These are phyloP conservation scores for Arthrocladium fulminans DNA, from an alignment of 2,329 filamentous ascomycete genomes.

Conservation along the genomic window DNA sequence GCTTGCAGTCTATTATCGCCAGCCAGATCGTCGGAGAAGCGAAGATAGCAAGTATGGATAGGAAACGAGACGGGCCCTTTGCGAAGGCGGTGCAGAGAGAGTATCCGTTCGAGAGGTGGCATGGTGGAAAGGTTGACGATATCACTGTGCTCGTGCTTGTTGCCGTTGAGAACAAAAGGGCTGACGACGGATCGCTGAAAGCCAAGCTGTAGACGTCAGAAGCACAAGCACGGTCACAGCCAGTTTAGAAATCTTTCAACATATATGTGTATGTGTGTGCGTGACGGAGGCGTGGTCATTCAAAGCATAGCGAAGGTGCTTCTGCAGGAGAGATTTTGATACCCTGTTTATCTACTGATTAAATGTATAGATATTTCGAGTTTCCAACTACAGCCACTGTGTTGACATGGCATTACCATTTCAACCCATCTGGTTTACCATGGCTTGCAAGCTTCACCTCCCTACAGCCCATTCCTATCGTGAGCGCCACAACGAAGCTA, in stretches of 20 bases:
- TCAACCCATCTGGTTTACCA: too few species aligned
- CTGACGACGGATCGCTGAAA: slow-evolving; percentile 11
- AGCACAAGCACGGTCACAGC: neutral
- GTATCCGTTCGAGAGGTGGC: slow-evolving; percentile 78
- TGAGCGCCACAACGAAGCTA: too few species aligned
- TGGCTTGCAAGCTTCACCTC: too few species aligned
- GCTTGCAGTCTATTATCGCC: slow-evolving; percentile 70
- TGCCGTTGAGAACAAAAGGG: slow-evolving; percentile 52
- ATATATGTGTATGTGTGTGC: too few species aligned
- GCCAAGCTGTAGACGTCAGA: slow-evolving; percentile 16
- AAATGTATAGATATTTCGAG: too few species aligned
- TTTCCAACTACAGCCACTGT: neutral
- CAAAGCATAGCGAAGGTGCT: neutral
- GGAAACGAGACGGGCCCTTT: slow-evolving; percentile 79
- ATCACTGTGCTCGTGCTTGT: slow-evolving; percentile 79
- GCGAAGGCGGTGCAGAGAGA: slow-evolving; percentile 86
- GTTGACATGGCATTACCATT: too few species aligned
- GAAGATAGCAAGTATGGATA: slow-evolving; percentile 74
- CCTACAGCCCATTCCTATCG: too few species aligned
- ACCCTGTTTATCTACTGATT: too few species aligned
- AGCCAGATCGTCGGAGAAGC: slow-evolving; percentile 71
- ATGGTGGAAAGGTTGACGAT: slow-evolving; percentile 90
- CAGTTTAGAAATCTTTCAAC: too few species aligned
- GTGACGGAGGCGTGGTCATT: too few species aligned
- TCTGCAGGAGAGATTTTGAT: neutral